phyloP scores from a whole-genome alignment of 2,329 filamentous ascomycete species.

The Talaromyces piceae region DNA sequence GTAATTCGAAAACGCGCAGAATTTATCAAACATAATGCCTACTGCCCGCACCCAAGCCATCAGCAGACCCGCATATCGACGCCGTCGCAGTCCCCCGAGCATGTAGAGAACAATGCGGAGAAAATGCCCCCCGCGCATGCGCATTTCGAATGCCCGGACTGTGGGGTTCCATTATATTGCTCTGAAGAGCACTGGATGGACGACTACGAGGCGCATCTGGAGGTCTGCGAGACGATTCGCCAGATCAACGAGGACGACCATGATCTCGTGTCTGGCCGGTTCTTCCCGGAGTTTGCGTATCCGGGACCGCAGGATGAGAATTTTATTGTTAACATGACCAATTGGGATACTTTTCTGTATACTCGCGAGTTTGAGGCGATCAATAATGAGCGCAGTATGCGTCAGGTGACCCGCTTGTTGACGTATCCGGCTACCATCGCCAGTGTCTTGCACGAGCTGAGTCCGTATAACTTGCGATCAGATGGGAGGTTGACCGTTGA shows the following conservation, averaged over 20 bases:
- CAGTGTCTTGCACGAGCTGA: slow-evolving; percentile 87
- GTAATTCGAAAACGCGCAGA: slow-evolving; percentile 81
- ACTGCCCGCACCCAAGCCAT: slow-evolving; percentile 87
- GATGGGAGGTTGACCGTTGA: slow-evolving; percentile 74
- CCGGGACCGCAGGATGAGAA: slow-evolving; percentile 86
- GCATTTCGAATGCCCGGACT: slow-evolving; percentile 91
- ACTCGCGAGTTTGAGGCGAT: slow-evolving; percentile 86
- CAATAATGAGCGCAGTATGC: slow-evolving; percentile 81
- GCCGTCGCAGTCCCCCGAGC: slow-evolving; percentile 56
- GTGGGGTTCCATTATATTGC: slow-evolving; percentile 88
- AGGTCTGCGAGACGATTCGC: slow-evolving; percentile 83
- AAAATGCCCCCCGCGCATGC: slow-evolving; percentile 69
- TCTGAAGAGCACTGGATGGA: slow-evolving; percentile 92
- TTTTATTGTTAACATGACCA: slow-evolving; percentile 91
- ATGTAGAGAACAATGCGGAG: slow-evolving; percentile 38
- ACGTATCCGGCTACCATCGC: slow-evolving; percentile 91
- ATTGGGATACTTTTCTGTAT: slow-evolving; percentile 96
- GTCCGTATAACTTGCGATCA: slow-evolving; percentile 75
- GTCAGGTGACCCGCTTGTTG: slow-evolving; percentile 84
- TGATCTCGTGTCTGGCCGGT: slow-evolving; percentile 79
- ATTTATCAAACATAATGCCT: slow-evolving; percentile 87
- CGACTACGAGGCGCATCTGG: slow-evolving; percentile 85
- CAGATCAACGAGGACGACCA: slow-evolving; percentile 99
- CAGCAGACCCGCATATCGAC: slow-evolving; percentile 64
- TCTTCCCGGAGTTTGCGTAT: slow-evolving; percentile 91